These are phyloP conservation scores for Coemansia sp. DNA, from an alignment of 192 early-diverging fungal species.

Conservation along the genomic window DNA sequence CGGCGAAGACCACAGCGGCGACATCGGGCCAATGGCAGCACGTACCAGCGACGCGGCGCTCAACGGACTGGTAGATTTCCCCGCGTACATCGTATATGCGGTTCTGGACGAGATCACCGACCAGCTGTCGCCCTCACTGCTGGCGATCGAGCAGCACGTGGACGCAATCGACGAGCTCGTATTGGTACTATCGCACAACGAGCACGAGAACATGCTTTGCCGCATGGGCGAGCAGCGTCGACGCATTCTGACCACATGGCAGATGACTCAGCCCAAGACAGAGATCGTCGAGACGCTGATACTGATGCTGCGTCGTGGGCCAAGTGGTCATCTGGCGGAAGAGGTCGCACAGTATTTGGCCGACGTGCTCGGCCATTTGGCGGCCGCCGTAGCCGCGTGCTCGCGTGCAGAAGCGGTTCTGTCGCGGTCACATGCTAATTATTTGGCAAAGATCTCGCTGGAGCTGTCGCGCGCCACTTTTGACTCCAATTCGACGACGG, in stretches of 20 bases:
- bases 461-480: constrained; percentile 58
- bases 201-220: constrained; percentile 72
- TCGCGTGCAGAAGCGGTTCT: constrained; percentile 63
- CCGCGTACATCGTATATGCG: constrained; percentile 93
- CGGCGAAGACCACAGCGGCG: neutral
- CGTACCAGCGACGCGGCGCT: constrained; percentile 19
- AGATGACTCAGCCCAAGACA: constrained; percentile 66
- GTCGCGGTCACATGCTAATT: constrained; percentile 69
- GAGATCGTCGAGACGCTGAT: constrained; percentile 68
- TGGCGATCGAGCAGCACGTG: constrained; percentile 87
- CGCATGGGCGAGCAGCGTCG: constrained; percentile 75
- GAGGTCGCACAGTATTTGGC: constrained; percentile 52
- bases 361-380: constrained; percentile 48
- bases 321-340: constrained; percentile 15
- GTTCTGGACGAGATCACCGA: constrained; percentile 92
- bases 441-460: constrained; percentile 74
- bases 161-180: constrained; percentile 95
- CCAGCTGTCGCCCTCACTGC: constrained; percentile 79
- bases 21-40: neutral
- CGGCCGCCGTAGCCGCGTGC: constrained; percentile 35
- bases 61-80: constrained; percentile 26
- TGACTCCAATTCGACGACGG: constrained; percentile 45
- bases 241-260: constrained; percentile 65
- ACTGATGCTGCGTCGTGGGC: constrained; percentile 40
- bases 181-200: constrained; percentile 82